Base-by-base conservation (phyloP, 768 basidiomycete species). In the Omphalotus guepiniiformis region DNA sequence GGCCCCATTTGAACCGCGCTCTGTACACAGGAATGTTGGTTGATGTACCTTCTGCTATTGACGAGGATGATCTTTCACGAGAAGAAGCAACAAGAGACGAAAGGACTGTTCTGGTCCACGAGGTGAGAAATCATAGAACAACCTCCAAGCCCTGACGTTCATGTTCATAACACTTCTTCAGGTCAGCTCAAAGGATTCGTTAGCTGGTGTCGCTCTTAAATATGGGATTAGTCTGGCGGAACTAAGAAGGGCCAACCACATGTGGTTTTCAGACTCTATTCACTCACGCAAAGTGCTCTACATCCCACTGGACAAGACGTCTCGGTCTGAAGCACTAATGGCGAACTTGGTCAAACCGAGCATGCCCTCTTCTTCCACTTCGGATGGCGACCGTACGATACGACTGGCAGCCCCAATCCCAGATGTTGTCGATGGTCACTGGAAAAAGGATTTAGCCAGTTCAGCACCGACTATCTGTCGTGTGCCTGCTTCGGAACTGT, bases 181-280 rank as follows among this genome's bases (percentile, higher is more conserved):
- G 94, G 73, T 97, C 32, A 67, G 73, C 42, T 69, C 80, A 2
- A 75, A 70, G 13, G 94, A 98, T 61, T 88, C 94, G 8, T 69
- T 97, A 25, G 80, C 92, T 13, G 86, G 91, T 22, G 84, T 98
- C 11, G 83, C 95, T 0, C 71, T 98, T 40, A 90, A 84, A 56
- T 96, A 97, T 63, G 91, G 90, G 2, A 85, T 95, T 45, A 78
- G 84, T 15, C 71, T 96, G 44, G 77, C 89, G 22, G 84, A 87
- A 12, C 76, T 99, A 11, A 84, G 94, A 39, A 76, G 83, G 55
- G 83, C 84, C 39, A 99, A 99, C 64, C 90, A 93, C 54, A 72
- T 99, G 6, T 99, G 96, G 96, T 64, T 91, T 5, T 86, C 89
- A 6, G 96, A 98, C 61, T 78, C 91, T 1, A 88, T 99, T 38